Evolutionary conservation across 2,329 filamentous ascomycete genomes (phyloP), one percentile per base, ranked within the genome.

Genomic region (Eutypella sp.): DNA sequence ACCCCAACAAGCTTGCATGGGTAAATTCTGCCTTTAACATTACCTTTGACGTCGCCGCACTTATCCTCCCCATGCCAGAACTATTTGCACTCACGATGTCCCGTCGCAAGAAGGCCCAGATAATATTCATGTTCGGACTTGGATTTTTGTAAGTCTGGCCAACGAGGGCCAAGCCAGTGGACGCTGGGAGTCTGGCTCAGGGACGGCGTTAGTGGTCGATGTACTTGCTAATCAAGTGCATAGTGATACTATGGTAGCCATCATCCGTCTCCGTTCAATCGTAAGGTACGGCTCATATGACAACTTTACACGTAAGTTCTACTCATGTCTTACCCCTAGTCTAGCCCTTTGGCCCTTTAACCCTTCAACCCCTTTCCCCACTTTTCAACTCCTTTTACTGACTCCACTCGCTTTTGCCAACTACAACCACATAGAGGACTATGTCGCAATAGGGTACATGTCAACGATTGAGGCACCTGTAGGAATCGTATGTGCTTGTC

Each of bases 381-480:
- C 25, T 29, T 13, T 29, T 29, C 13, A 29, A 29, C 25, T 29
- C 8, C 25, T 13, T 29, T 29, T 8, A 29, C 25, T 13, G 13
- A 7, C 25, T 7, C 25, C 25, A 8, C 25, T 13, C 25, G 8
- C 13, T 29, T 29, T 29, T 13, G 13, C 25, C 13, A 29, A 13
- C 25, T 29, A 29, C 7, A 7, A 29, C 37, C 39, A 40, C 16
- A 45, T 42, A 19, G 40, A 43, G 45, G 48, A 50, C 42, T 47
- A 44, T 29, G 45, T 47, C 18, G 45, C 42, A n/a, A 46, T 50
- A 10, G 45, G 45, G 10, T 40, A 45, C 24, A 56, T 54, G 55
- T 55, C 52, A 10, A 57, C 52, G 9, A 54, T 57, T 34, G 55
- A 57, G 27, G 49, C 55, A 10, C 49, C 47, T 2, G 53, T 55